Base-by-base conservation (phyloP, 495 filamentous ascomycete species). In the Penicillium paradoxum region DNA sequence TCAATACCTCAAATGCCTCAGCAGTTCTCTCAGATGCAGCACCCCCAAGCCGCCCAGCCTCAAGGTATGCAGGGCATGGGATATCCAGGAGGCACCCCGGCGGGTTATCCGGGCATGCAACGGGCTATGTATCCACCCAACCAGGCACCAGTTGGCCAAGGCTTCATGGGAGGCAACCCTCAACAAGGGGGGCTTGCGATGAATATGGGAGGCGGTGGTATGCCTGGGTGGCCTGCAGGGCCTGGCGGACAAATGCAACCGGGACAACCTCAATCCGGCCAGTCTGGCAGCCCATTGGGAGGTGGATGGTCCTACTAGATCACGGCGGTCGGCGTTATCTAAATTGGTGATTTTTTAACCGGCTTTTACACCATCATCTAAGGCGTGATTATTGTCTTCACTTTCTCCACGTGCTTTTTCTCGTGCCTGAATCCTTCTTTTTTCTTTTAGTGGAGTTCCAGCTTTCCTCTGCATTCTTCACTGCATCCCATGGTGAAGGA, bases 31-130 rank as follows among this genome's bases (percentile, higher is more conserved):
- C 63, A 75, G 45, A 72, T 82, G 58, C 77, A 78, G 43, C 70
- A 80, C 71, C 55, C 75, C 64, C 68, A 78, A 57, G 55, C 80
- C 67, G 74, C 81, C 36, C 83, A 85, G 64, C 79, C 85, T 63
- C 79, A 83, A 57, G 74, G 79, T 45, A 70, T 73, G 71, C 46
- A 75, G 69, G 53, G 71, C 58, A 58, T 77, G 70, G 68, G 63
- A 34, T 75, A 64, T 53, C 70, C 72, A 4, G 70, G 69, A 11
- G 70, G 60, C 27, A 57, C 60, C 4, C 65, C 66, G 3, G 63
- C 66, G 13, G 68, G 63, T 9, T 77, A 73, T 54, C 69, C 66
- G 32, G 54, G 55, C 22, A 73, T 77, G 64, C 45, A 66, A 10
- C 64, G 71, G 38, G 64, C 64, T 27, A 75, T 77, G 69, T 77